Evolutionary conservation across 2,329 filamentous ascomycete genomes (phyloP), one percentile per base, ranked within the genome.

Genomic region (Colletotrichum sublineola): DNA sequence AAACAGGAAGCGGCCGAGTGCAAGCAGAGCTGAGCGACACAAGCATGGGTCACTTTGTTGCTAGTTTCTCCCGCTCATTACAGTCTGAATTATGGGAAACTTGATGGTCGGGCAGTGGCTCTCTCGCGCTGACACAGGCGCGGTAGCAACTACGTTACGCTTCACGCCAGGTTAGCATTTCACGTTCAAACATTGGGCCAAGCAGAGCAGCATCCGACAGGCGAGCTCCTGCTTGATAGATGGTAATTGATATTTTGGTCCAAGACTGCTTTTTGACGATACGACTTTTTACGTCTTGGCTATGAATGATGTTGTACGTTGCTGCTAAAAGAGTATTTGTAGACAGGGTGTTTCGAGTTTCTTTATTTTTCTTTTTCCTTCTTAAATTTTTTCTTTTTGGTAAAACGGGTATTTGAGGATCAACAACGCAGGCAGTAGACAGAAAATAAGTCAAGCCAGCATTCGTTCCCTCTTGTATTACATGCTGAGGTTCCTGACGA

Each of bases 1-100:
- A 97, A 97, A 88, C 94, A 96, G 86, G 94, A 97, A 85, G 92
- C 94, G 77, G 94, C 95, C 77, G 95, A 97, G 87, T 97, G 95
- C 91, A 97, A 97, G 89, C 94, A 97, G 86, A 97, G 94, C 86
- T 97, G 90, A 88, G 48, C 81, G 81, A 12, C 80, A 80, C 20
- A 81, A 80, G 2, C 84, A 77, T 6, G 82, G 77, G n/a, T 81
- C 81, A 55, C 81, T 78, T 73, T 63, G 38, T 62, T 58, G 63
- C 55, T 73, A 70, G 67, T 73, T 65, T 31, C 60, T 63, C 44
- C 46, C 50, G 62, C 52, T 60, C n/a, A 64, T 48, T 31, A 42
- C 42, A 40, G 40, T 57, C 58, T 67, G 46, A 60, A 64, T 68
- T 64, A 18, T 15, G 48, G 36, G 42, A 57, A 63, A 71, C 57